Conservation (phyloP, 2,329 filamentous ascomycete genomes). For the Sporothrix brasiliensis region DNA sequence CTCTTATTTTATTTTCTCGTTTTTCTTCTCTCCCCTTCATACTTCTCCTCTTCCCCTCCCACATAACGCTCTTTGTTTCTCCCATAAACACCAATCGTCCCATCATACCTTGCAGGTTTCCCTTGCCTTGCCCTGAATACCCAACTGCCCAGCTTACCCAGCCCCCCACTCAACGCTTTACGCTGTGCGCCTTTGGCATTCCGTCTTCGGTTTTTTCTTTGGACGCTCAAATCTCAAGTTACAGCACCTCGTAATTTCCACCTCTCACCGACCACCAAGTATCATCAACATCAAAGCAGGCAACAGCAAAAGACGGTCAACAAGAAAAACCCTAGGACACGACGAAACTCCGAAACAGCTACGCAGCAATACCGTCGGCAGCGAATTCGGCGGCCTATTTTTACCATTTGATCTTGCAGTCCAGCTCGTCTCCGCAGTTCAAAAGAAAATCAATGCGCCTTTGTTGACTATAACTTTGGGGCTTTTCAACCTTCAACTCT, state of each 20-base stretch:
- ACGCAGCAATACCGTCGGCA: not conserved
- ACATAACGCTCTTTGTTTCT: not conserved
- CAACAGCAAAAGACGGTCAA: not conserved
- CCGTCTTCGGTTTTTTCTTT: constrained; percentile 29
- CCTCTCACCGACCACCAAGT: not conserved
- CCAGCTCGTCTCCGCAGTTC: constrained; percentile 5
- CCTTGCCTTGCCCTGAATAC: not conserved
- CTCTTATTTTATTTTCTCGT: constrained; percentile 5
- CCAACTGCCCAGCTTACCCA: constrained; percentile 30
- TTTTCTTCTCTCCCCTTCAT: not conserved
- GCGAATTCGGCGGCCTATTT: no score
- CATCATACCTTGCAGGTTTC: not conserved
- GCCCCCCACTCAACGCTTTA: constrained; percentile 36
- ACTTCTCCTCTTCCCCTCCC: constrained; percentile 11
- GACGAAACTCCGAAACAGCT: no score
- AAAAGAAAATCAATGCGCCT: not conserved
- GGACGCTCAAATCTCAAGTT: no score
- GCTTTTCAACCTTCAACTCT: constrained; percentile 4
- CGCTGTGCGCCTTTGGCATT: constrained; percentile 35
- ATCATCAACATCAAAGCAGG: not conserved
- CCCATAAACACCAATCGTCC: not conserved
- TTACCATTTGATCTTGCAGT: not conserved
- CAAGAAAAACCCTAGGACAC: not conserved
- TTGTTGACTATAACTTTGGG: not conserved
- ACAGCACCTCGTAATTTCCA: not conserved